Evolutionary conservation across 2,329 filamentous ascomycete genomes (phyloP).

Genomic region (Celoporthe dispersa): DNA sequence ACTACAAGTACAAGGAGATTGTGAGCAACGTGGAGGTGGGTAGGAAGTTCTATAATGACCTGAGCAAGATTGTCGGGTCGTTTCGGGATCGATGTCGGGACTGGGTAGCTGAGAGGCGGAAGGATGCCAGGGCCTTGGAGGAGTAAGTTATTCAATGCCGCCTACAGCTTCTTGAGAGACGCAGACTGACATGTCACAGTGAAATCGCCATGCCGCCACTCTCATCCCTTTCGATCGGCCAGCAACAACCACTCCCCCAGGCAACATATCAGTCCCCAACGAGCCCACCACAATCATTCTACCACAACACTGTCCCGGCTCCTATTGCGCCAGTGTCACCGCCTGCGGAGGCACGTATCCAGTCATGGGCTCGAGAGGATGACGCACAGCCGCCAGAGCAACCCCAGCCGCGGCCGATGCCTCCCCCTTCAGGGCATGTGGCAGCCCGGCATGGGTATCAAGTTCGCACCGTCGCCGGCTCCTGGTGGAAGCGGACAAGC

Average conservation of each 20-base stretch:
- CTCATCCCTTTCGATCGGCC: constrained; percentile 46
- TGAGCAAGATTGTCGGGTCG: constrained; percentile 80
- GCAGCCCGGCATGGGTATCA: constrained; percentile 81
- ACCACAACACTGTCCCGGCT: constrained; percentile 34
- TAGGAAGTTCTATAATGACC: constrained; percentile 95
- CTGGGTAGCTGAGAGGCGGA: constrained; percentile 80
- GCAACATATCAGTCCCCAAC: constrained; percentile 26
- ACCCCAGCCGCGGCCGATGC: constrained; percentile 52
- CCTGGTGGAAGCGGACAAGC: constrained; percentile 26
- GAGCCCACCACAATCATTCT: constrained; percentile 35
- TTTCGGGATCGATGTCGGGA: constrained; percentile 79
- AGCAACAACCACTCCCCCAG: constrained; percentile 38
- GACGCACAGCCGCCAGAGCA: constrained; percentile 60
- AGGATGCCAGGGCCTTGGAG: constrained; percentile 80
- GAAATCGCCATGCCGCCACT: constrained; percentile 58
- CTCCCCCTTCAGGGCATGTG: constrained; percentile 63
- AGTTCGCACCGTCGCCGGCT: constrained; percentile 61
- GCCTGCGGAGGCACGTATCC: constrained; percentile 56
- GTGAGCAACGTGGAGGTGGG: constrained; percentile 89
- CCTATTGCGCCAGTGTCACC: constrained; percentile 34
- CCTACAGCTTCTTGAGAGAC: constrained; percentile 28
- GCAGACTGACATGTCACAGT: constrained; percentile 37
- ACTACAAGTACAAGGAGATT: constrained; percentile 96
- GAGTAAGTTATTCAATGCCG: constrained; percentile 54
- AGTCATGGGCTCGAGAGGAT: constrained; percentile 55